Evolutionary conservation across 805 yeast species (phyloP).

Genomic region (Millerozyma acaciae): DNA sequence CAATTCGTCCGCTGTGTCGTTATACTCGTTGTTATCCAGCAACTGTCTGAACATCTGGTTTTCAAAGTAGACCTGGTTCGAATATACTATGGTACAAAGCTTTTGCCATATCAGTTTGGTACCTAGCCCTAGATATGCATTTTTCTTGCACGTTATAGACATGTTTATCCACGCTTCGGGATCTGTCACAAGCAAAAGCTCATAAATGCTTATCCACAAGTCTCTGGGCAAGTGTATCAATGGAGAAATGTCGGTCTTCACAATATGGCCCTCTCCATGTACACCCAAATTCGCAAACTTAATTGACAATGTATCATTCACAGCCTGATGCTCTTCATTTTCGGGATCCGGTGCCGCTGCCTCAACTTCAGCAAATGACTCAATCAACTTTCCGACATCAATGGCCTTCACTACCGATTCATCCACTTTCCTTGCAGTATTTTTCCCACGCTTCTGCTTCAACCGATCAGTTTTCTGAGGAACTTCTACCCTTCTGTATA

Average conservation of each 20-base stretch:
- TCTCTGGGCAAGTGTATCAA: conserved; percentile 49
- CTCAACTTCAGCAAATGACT: conserved; percentile 28
- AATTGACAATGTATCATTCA: conserved; percentile 19
- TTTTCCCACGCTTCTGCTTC: conserved; percentile 24
- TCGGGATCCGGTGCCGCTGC: conserved; percentile 24
- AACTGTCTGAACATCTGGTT: conserved; percentile 36
- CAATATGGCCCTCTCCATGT: conserved; percentile 13
- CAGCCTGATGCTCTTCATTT: conserved; percentile 7
- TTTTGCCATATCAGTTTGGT: conserved; percentile 47
- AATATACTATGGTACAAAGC: conserved; percentile 49
- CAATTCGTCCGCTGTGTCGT: conserved; percentile 40
- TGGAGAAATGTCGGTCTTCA: conserved; percentile 30
- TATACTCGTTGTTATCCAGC: conserved; percentile 21
- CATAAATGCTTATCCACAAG: conserved; percentile 49
- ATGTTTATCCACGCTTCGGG: conserved; percentile 66
- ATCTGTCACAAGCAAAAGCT: conserved; percentile 40
- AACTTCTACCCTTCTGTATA: conserved; percentile 56
- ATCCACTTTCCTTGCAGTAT: conserved; percentile 28
- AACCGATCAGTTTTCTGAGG: conserved; percentile 35
- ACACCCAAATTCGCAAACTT: conserved; percentile 24
- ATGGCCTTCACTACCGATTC: conserved; percentile 35
- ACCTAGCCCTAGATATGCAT: conserved; percentile 56
- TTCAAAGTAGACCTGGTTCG: conserved; percentile 50
- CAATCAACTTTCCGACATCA: conserved; percentile 38
- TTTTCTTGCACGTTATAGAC: conserved; percentile 53